Base-by-base conservation (phyloP, 208 protist species). In the Endotrypanum monterogeii region DNA sequence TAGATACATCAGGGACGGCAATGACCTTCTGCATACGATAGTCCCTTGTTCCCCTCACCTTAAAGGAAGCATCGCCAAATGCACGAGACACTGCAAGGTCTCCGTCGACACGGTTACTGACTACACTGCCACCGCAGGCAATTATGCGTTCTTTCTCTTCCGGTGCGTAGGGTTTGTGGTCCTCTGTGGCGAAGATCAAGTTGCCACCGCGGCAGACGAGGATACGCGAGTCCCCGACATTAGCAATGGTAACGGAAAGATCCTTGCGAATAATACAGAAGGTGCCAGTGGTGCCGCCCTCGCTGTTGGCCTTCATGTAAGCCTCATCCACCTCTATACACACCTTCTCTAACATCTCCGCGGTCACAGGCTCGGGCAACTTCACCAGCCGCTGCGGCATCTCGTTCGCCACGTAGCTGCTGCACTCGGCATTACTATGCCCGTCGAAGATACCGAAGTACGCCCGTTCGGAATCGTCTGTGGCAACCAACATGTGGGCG, bases 31-130 rank as follows among this genome's bases (percentile, higher is more conserved):
- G 91, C 11, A 89, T 83, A 68, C 83, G 85, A 78, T 93, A 89
- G 67, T 93, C 77, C 18, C 79, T 81, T 62, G 82, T 77, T 2
- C 79, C 86, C 41, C 66, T 69, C 14, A 86, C 81, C 78, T 99
- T 99, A 82, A 98, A 98, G 39, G 87, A 76, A 60, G 78, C 80
- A 76, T 99, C 97, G n/a, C 97, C 97, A 50, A 99, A 96, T 23
- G 97, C 92, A 37, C 97, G 91, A 8, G 90, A 96, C 25, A 99
- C 94, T 54, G 95, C 97, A 16, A 99, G 87, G 72, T 95, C 91
- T 54, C 97, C 97, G 75, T 98, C 93, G 7, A 99, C 97, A 51
- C 97, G 91, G 66, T 86, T 89, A 57, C 84, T 84, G 62, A 87
- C 74, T 48, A 99, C 95, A 71, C 82, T 93, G 37, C 97, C 97